phyloP scores from a whole-genome alignment of 371 early-diverging fungal species.

The Rhizomucor pusillus region DNA sequence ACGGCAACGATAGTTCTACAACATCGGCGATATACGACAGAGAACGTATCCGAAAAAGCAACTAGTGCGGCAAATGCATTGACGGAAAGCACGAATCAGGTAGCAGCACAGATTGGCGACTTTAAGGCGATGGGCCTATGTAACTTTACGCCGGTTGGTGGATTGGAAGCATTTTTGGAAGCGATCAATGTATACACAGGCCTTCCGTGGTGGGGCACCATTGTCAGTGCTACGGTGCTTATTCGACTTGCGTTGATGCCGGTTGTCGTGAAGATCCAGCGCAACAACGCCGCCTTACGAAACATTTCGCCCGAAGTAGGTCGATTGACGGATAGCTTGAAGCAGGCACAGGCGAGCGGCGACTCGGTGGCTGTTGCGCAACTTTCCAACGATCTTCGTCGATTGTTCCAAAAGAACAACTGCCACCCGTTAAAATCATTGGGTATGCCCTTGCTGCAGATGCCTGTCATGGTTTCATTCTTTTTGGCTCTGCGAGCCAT shows the following conservation, averaged over 20 bases:
- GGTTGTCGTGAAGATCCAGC: constrained; percentile 72
- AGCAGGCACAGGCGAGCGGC: constrained; percentile 52
- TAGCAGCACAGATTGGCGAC: constrained; percentile 74
- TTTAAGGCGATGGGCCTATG: constrained; percentile 77
- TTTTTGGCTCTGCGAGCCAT: constrained; percentile 85
- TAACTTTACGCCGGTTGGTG: constrained; percentile 77
- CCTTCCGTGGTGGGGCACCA: constrained; percentile 94
- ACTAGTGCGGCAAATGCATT: not conserved
- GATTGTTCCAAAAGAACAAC: constrained; percentile 63
- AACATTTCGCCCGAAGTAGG: constrained; percentile 78
- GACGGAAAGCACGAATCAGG: constrained; percentile 9
- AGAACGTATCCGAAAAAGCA: not conserved
- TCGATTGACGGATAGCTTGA: constrained; percentile 64
- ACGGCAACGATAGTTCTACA: too few relatives aligned
- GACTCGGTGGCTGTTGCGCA: constrained; percentile 59
- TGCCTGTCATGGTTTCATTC: constrained; percentile 88
- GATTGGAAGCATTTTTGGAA: constrained; percentile 75
- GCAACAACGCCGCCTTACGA: constrained; percentile 67
- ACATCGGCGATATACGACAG: not conserved
- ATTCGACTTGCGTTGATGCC: constrained; percentile 78
- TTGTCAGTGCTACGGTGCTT: constrained; percentile 67
- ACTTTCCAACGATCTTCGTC: constrained; percentile 54
- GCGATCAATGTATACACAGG: constrained; percentile 78
- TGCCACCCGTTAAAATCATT: constrained; percentile 66
- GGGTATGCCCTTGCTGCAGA: constrained; percentile 66